Evolutionary conservation across 23 red algal species (phyloP).

Genomic region (Gracilaria gracilis): DNA sequence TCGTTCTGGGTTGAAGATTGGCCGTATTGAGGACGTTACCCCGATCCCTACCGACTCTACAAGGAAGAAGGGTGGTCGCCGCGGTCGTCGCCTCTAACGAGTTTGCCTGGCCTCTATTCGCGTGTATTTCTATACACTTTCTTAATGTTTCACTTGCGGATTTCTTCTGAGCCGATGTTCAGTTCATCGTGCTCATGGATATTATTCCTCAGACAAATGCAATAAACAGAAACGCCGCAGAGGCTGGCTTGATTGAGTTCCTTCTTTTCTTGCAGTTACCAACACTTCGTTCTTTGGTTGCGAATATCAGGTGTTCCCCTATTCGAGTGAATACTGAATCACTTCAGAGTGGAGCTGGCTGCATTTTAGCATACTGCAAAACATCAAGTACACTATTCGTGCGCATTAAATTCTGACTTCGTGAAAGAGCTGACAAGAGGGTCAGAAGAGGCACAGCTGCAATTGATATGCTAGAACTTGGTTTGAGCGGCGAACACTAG

Average conservation of each 20-base stretch:
- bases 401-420: no score
- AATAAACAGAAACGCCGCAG: constrained; percentile 48
- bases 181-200: background rate
- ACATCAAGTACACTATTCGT: no score
- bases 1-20: constrained; percentile 98
- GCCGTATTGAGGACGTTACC: constrained; percentile 97
- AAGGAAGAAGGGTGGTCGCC: constrained; percentile 97
- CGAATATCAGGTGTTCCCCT: no score
- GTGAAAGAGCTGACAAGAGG: no score
- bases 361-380: no score
- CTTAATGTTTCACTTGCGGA: background rate
- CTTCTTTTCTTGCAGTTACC: background rate
- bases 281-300: no score
- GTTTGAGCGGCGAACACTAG: background rate
- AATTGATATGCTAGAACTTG: no score
- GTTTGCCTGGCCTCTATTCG: constrained; percentile 54
- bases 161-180: background rate
- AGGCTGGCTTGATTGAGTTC: constrained; percentile 56
- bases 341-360: no score
- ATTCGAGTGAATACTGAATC: no score
- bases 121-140: background rate
- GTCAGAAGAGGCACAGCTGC: no score
- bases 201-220: background rate
- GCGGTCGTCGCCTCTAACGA: constrained; percentile 90
- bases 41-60: constrained; percentile 98